phyloP scores from a whole-genome alignment of 73 alveolate species.

The Paramecium tetraurelia region DNA sequence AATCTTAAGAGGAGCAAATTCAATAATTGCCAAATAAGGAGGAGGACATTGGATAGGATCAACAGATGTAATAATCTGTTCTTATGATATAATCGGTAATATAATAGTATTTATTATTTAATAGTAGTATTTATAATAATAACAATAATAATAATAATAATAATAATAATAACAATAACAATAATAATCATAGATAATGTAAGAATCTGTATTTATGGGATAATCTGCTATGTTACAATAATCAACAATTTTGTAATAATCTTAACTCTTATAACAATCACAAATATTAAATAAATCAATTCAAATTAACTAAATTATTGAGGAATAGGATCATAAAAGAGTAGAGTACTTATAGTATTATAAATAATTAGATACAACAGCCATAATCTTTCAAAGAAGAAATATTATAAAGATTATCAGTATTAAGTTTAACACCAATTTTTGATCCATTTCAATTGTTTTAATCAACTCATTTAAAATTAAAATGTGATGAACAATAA shows the following conservation, averaged over 20 bases:
- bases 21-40: neutral
- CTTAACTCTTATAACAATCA: conserved; percentile 2
- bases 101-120: neutral
- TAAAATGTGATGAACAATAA: neutral
- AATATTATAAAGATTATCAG: neutral
- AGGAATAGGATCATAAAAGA: neutral
- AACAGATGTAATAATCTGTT: neutral
- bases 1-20: neutral
- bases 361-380: neutral
- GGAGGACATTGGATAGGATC: neutral
- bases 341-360: conserved; percentile 9
- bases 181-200: neutral
- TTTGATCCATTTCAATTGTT: conserved; percentile 14
- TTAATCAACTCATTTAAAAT: neutral
- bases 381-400: neutral
- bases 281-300: neutral
- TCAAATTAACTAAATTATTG: neutral
- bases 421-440: neutral
- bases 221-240: neutral
- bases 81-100: neutral
- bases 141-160: neutral
- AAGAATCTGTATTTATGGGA: neutral
- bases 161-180: neutral
- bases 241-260: neutral
- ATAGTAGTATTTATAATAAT: neutral